Base-by-base conservation (phyloP, 1,284 basidiomycete species). In the Trichosporon sp. region DNA sequence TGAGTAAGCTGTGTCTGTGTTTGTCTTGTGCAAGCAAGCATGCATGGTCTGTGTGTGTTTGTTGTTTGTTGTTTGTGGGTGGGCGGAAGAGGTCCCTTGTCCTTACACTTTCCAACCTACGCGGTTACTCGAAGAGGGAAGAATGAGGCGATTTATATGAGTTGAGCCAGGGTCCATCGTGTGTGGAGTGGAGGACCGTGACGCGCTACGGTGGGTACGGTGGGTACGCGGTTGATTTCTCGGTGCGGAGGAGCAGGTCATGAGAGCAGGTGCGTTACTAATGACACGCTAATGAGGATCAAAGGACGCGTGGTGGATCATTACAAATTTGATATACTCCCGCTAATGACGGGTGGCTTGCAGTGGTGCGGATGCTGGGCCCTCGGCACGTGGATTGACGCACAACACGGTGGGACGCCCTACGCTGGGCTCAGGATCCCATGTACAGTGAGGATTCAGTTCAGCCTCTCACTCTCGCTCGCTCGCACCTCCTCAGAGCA, bases 401-500 rank as follows among this genome's bases (percentile, higher is more conserved):
- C 49, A 54, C 49, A 54, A 54, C 49, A 54, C 27, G 49, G 14
- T 29, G n/a, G n/a, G n/a, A n/a, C n/a, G n/a, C n/a, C n/a, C n/a
- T n/a, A n/a, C n/a, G n/a, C n/a, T 54, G 49, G 27, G 25, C 49
- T 54, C 49, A 54, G 49, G 49, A 54, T 27, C 46, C n/a, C 49
- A 54, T 54, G 49, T n/a, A n/a, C n/a, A n/a, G n/a, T n/a, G n/a
- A n/a, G n/a, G n/a, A n/a, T 54, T 29, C 27, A 16, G 31, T 54
- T 54, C 49, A 54, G 49, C 49, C 49, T 54, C 49, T 27, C 23
- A 23, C 49, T 27, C 49, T 54, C 49, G 49, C 49, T 7, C 46
- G 16, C 4, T n/a, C 27, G 27, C 11, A 16, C 46, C 13, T 27
- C 49, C 11, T 13, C 29, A 29, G 13, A 29, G 13, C 46, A 16